phyloP scores from a whole-genome alignment of 352 stramenopile species.

The Globisporangium spiculum region DNA sequence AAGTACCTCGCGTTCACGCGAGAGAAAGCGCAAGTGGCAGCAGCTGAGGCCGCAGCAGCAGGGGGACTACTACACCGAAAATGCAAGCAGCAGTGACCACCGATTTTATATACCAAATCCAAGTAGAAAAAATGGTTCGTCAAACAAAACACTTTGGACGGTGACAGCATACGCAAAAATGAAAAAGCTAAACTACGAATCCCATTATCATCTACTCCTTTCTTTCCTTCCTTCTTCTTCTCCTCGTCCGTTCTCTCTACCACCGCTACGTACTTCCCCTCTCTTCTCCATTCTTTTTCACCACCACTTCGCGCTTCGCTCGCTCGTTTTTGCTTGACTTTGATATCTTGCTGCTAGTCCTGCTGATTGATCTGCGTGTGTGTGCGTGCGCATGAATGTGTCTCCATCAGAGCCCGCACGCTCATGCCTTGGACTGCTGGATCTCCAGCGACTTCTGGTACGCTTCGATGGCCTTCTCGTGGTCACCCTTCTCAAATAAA shows the following conservation, averaged over 20 bases:
- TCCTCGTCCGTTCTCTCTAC: conserved; percentile 1
- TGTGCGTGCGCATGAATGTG: background rate
- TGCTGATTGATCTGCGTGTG: background rate
- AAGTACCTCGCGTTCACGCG: conserved; percentile 48
- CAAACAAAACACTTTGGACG: too few species aligned
- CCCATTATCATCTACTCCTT: background rate
- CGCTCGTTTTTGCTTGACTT: background rate
- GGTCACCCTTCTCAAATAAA: conserved; percentile 84
- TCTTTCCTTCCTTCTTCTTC: background rate
- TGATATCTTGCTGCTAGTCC: background rate
- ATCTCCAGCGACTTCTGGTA: conserved; percentile 84
- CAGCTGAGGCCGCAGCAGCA: background rate
- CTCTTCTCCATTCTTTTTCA: background rate
- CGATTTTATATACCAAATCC: too few species aligned
- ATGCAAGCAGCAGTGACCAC: conserved; percentile 5
- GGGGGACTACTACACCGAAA: background rate
- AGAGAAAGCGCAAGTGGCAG: background rate
- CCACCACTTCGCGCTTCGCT: background rate
- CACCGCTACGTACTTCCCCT: background rate
- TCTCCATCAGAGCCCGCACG: background rate
- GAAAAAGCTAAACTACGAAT: conserved; percentile 1
- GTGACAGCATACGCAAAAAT: too few species aligned
- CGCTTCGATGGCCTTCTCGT: conserved; percentile 81
- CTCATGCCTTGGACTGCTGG: conserved; percentile 26
- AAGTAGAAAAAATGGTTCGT: too few species aligned